A percentile compares a stretch with the other conserved stretches of the same genome.
phyloP scores from a whole-genome alignment of 2,329 filamentous ascomycete species.

The Ceratocystis harringtonii region DNA sequence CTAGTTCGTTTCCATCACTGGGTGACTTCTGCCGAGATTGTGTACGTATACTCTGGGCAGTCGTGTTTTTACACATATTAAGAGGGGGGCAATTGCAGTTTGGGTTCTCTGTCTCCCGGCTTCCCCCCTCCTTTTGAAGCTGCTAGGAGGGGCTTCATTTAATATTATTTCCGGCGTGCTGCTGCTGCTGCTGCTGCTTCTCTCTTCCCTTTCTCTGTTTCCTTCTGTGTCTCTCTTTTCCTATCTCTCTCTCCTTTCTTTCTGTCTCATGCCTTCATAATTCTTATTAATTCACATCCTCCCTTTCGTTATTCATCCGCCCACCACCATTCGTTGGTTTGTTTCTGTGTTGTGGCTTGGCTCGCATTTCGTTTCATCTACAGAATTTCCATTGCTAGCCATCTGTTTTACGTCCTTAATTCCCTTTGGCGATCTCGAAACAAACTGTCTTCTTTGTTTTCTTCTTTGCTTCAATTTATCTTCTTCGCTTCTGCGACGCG shows the following conservation, averaged over 20 bases:
- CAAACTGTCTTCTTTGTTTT: conserved; percentile 8
- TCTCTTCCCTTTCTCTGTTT: not conserved
- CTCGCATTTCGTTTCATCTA: conserved; percentile 10
- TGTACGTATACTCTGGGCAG: not conserved
- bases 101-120: not conserved
- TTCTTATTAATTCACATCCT: not conserved
- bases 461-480: not conserved
- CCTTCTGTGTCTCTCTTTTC: not conserved
- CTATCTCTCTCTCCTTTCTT: not conserved
- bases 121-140: not conserved
- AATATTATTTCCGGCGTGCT: not conserved
- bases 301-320: not conserved
- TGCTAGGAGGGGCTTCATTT: not conserved
- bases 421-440: conserved; percentile 8
- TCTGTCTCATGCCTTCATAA: not conserved
- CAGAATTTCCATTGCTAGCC: conserved; percentile 2
- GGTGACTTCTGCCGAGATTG: not conserved
- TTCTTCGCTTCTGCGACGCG: conserved; percentile 12
- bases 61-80: not conserved
- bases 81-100: not conserved
- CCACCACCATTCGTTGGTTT: not conserved
- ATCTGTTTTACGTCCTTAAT: not conserved
- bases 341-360: not conserved
- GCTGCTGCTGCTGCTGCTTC: not conserved
- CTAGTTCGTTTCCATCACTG: not conserved